Evolutionary conservation across 352 stramenopile species (phyloP), one percentile per base, ranked within the genome.

Genomic region (Phytophthora idaei): DNA sequence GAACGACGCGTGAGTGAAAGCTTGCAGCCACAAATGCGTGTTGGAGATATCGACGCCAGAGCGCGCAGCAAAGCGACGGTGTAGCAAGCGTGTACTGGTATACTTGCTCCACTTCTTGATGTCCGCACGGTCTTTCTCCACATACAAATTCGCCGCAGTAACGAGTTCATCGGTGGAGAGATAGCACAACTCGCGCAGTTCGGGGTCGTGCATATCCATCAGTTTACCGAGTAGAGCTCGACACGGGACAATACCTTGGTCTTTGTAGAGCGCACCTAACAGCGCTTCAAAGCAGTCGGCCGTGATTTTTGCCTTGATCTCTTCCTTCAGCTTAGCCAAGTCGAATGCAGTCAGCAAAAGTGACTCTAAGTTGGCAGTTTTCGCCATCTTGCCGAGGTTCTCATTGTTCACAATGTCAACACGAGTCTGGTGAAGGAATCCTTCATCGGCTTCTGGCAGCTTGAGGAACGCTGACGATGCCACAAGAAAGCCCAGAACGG

Each of bases 241-340:
- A 44, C 83, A 93, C 1, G 85, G 80, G 5, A 73, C 81, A 34
- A 95, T 89, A 0, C 84, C 86, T 62, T 94, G 85, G 37, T 96
- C 89, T 21, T 86, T 89, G 69, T 90, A 94, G 9, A 96, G 76
- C 3, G 89, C 87, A 2, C 89, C 89, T 7, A 95, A 53, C 32
- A 96, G 54, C 7, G 89, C 89, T 58, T 95, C 86, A 32, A 96
- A 87, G 52, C 85, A 95, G 59, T 96, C 87, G 0, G 87, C 89
- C 2, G 83, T 78, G 34, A 96, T 94, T 73, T 94, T 95, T 10
- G 67, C 68, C 62, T 78, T 93, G 28, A 68, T 64, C 3, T 89
- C 71, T 44, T 81, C 73, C 8, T 85, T 67, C 9, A 92, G 59
- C 42, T 78, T 84, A 0, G 61, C 36, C 21, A 92, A 65, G 34